Base-by-base conservation (phyloP, 345 rosid genomes). In the Eucalyptus pauciflora region DNA sequence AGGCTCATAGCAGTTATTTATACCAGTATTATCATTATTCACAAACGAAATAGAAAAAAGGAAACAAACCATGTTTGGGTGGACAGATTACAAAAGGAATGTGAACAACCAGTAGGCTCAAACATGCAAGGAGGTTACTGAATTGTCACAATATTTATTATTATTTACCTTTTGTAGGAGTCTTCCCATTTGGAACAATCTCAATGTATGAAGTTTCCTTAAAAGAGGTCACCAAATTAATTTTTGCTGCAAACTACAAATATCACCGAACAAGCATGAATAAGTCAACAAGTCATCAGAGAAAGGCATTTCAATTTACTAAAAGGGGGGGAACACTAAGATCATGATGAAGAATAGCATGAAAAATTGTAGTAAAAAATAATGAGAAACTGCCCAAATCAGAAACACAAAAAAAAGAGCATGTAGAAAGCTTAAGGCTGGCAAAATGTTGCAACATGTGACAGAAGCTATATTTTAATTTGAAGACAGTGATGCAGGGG, bases 141-240 rank as follows among this genome's bases (percentile, higher is more conserved):
- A 37, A 89, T 89, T 76, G 85, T 41, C 48, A 76, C 27, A 11
- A 41, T 10, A 76, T 20, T 76, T 22, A 41, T 41, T 22, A 41
- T 41, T 41, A 76, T 22, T 45, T 92, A 97, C 99, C 99, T 96
- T 94, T 92, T 49, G 89, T 93, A 20, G 97, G 97, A 90, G 87
- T 92, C 86, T 85, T 92, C 91, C 95, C 94, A 90, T 96, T 95
- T 33, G 99, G 99, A 89, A 95, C 90, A 88, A 97, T 97, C 96
- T 96, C 98, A 5, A 97, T 93, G 88, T 95, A 97, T 89, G 94
- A 94, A 49, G 94, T 94, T 90, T 96, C 99, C 15, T 96, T 97
- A 86, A 97, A 97, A n/a, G 99, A 97, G 85, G 99, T 97, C 88
- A 97, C 95, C 85, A 97, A 51, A 91, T 95, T 94, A 88, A 97